A percentile compares a stretch with the other conserved stretches of the same genome.
phyloP scores from a whole-genome alignment of 2,329 filamentous ascomycete genomes.

The Ophiostoma australiae region DNA sequence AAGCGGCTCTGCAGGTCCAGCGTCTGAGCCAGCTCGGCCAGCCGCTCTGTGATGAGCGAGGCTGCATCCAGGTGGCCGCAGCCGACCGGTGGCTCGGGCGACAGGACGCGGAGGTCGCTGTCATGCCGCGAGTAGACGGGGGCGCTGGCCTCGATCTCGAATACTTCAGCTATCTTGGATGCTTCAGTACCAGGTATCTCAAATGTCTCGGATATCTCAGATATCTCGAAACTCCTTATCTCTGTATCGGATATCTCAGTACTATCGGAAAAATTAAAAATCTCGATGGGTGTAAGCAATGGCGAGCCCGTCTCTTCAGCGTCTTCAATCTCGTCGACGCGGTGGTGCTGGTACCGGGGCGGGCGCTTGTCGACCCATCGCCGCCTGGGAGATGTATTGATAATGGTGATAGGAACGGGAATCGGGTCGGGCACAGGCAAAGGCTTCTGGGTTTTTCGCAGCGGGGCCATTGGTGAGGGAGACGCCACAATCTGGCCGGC shows the following conservation, averaged over 20 bases:
- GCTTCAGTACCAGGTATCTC: too few relatives aligned
- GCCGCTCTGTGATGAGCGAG: constrained; percentile 53
- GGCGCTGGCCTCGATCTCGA: background rate
- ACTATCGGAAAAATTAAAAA: too few relatives aligned
- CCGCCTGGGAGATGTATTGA: background rate
- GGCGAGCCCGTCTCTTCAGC: background rate
- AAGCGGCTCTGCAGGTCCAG: constrained; percentile 51
- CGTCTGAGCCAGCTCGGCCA: constrained; percentile 50
- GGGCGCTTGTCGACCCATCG: background rate
- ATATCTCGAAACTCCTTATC: too few relatives aligned
- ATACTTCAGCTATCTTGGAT: background rate
- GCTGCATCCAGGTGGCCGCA: constrained; percentile 39
- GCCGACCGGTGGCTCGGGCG: constrained; percentile 51
- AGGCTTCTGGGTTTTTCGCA: background rate
- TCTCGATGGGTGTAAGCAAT: background rate
- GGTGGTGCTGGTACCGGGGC: background rate
- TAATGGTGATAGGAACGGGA: too few relatives aligned
- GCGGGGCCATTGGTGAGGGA: background rate
- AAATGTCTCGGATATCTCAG: too few relatives aligned
- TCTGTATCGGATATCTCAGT: too few relatives aligned
- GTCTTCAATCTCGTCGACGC: constrained; percentile 1
- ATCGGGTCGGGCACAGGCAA: background rate
- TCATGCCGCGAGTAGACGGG: background rate
- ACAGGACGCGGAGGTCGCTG: constrained; percentile 44
- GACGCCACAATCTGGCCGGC: constrained; percentile 17